Evolutionary conservation across 768 basidiomycete species (phyloP).

Genomic region (Hygrophoropsis aurantiaca): DNA sequence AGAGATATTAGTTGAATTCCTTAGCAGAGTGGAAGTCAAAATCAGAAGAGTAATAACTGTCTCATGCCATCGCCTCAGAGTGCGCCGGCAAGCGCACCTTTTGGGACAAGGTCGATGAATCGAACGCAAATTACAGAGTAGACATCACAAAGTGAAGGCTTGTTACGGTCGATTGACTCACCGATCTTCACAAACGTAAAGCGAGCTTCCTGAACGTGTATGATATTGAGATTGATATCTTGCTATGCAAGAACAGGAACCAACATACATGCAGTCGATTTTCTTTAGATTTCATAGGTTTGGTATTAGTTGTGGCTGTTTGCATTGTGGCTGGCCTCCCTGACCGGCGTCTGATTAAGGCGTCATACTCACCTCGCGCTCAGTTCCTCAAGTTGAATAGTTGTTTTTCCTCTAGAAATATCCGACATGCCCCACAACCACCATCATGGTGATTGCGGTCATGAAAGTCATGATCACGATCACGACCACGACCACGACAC

Average conservation of each 20-base stretch:
- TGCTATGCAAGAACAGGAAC: too few species aligned
- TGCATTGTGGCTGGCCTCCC: neutral
- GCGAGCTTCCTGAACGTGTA: too few species aligned
- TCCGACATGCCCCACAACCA: slow-evolving; percentile 55
- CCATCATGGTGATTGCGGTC: slow-evolving; percentile 50
- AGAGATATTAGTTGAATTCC: neutral
- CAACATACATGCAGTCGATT: too few species aligned
- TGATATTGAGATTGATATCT: too few species aligned
- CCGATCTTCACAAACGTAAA: too few species aligned
- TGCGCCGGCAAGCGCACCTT: slow-evolving; percentile 75
- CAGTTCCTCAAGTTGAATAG: too few species aligned
- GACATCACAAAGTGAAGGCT: slow-evolving; percentile 61
- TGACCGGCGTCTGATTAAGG: too few species aligned
- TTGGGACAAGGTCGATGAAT: slow-evolving; percentile 60
- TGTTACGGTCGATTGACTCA: too few species aligned
- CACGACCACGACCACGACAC: slow-evolving; percentile 49
- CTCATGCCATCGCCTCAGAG: slow-evolving; percentile 74
- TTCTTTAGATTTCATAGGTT: too few species aligned
- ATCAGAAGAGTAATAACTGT: slow-evolving; percentile 59
- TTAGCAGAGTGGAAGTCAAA: neutral
- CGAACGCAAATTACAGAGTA: slow-evolving; percentile 90
- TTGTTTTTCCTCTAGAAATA: slow-evolving; percentile 13
- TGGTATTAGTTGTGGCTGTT: too few species aligned
- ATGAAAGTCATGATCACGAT: slow-evolving; percentile 61
- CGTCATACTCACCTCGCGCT: too few species aligned